A percentile compares a stretch with the other conserved stretches of the same genome.
phyloP scores from a whole-genome alignment of 768 basidiomycete species.

The Chiua virens region DNA sequence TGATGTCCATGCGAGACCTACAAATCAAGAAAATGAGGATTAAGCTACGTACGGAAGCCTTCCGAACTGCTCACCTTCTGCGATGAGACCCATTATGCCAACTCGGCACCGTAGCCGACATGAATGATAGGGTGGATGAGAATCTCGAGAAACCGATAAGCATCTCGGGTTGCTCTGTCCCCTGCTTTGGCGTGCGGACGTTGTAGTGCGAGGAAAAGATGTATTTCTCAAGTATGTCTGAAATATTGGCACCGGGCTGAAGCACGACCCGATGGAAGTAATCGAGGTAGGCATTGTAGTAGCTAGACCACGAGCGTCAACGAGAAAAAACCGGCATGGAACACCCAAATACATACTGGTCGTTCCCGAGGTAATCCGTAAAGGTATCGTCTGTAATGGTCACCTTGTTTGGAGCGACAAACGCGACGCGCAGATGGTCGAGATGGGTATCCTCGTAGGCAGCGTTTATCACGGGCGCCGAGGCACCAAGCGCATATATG shows the following conservation, averaged over 20 bases:
- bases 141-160: constrained; percentile 56
- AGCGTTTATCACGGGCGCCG: constrained; percentile 37
- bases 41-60: background rate
- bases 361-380: constrained; percentile 29
- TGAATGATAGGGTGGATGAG: constrained; percentile 69
- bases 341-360: constrained; percentile 22
- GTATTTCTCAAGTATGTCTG: constrained; percentile 55
- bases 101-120: constrained; percentile 62
- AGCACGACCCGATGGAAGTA: constrained; percentile 33
- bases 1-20: constrained; percentile 60
- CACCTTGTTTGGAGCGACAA: constrained; percentile 24
- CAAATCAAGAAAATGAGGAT: background rate
- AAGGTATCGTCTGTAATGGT: constrained; percentile 26
- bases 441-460: constrained; percentile 44
- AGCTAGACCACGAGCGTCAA: constrained; percentile 15
- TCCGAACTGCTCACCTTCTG: constrained; percentile 48
- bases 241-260: constrained; percentile 28
- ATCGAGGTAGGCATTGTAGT: constrained; percentile 34
- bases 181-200: constrained; percentile 28
- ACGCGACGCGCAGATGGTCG: constrained; percentile 36
- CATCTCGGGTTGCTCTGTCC: constrained; percentile 51
- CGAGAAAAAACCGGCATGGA: background rate
- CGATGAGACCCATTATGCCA: constrained; percentile 56
- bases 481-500: constrained; percentile 60
- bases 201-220: constrained; percentile 57